Percentiles rank a stretch among this genome's conserved stretches.
Evolutionary conservation across 495 filamentous ascomycete species (phyloP).

Genomic region (Aspergillus steynii): DNA sequence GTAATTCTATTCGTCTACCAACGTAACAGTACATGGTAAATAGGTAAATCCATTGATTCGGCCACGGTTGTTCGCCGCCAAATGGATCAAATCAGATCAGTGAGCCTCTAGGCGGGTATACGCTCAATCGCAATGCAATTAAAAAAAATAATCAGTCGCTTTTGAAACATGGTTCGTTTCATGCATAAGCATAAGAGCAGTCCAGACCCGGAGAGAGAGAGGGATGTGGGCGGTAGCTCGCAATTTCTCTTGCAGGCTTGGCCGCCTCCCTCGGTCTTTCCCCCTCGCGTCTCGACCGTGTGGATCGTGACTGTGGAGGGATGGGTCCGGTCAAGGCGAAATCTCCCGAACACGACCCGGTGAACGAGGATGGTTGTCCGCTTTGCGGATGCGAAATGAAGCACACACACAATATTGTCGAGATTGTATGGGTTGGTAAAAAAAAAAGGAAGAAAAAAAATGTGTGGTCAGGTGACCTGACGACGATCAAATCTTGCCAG

Average conservation of each 20-base stretch:
- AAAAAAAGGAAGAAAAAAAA: not conserved
- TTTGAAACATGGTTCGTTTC: constrained; percentile 15
- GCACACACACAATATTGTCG: not conserved
- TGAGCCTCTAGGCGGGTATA: constrained; percentile 31
- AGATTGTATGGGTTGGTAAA: not conserved
- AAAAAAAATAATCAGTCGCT: constrained; percentile 13
- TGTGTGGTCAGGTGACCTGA: not conserved
- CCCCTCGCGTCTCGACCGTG: constrained; percentile 9
- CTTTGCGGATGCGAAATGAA: not conserved
- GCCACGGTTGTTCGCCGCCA: too few species aligned
- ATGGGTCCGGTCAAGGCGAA: not conserved
- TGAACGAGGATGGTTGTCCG: not conserved
- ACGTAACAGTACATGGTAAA: too few species aligned
- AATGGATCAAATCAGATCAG: too few species aligned
- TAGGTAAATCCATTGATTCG: too few species aligned
- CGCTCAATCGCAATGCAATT: constrained; percentile 31
- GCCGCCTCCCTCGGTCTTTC: too few species aligned
- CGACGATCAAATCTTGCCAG: constrained; percentile 10
- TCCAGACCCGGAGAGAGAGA: not conserved
- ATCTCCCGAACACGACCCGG: too few species aligned
- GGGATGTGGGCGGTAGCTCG: not conserved
- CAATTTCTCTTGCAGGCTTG: too few species aligned
- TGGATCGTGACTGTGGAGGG: not conserved
- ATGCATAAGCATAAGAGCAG: constrained; percentile 1
- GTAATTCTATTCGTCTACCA: too few species aligned